phyloP scores from a whole-genome alignment of 1,284 basidiomycete genomes.

The Puccinia horiana region DNA sequence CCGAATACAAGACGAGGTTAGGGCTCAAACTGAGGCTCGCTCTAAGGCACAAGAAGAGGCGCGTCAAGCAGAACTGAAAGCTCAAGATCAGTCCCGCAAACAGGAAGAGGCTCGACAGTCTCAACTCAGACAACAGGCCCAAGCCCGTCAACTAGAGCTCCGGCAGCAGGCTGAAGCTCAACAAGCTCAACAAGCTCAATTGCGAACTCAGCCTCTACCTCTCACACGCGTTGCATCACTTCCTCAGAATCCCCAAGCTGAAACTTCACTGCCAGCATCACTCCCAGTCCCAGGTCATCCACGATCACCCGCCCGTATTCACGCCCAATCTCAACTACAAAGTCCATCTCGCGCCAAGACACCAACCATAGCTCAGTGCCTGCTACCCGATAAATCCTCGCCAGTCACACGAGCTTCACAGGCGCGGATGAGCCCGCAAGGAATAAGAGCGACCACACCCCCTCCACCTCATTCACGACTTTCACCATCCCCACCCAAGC shows the following conservation, averaged over 20 bases:
- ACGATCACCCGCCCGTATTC: conserved; percentile 11
- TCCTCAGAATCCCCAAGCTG: background rate
- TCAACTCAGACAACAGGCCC: conserved; percentile 18
- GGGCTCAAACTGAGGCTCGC: conserved; percentile 4
- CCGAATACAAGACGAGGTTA: background rate
- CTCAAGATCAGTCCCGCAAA: background rate
- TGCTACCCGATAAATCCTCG: background rate
- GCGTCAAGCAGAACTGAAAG: background rate
- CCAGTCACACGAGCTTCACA: background rate
- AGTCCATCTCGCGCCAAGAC: conserved; percentile 4
- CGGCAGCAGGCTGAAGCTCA: conserved; percentile 11
- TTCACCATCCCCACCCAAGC: background rate
- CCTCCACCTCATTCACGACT: background rate
- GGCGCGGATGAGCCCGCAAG: background rate
- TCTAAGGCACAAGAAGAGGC: background rate
- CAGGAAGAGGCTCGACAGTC: conserved; percentile 14
- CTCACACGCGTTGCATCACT: background rate
- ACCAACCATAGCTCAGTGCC: background rate
- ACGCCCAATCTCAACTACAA: background rate
- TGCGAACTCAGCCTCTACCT: background rate
- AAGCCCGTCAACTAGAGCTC: conserved; percentile 1
- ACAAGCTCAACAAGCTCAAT: conserved; percentile 25
- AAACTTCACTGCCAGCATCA: background rate
- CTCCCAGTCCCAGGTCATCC: background rate
- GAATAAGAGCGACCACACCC: background rate